Conservation (phyloP, 306 rosid genomes). For the Lathyrus tuberosus region DNA sequence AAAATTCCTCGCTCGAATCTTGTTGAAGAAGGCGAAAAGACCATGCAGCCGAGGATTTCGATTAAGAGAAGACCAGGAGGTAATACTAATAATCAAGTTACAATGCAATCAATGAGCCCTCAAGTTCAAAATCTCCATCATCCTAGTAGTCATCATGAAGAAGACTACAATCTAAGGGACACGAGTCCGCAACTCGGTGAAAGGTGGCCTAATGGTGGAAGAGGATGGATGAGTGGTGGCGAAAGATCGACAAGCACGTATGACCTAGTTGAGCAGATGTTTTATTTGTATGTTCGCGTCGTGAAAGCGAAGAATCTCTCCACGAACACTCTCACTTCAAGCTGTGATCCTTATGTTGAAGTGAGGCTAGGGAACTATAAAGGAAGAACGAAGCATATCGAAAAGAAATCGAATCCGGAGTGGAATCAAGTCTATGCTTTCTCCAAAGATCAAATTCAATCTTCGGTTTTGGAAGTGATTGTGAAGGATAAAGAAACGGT, state of each 20-base stretch:
- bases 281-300: constrained; percentile 75
- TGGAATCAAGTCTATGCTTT: constrained; percentile 96
- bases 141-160: constrained; percentile 48
- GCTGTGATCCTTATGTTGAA: constrained; percentile 91
- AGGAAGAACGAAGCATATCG: constrained; percentile 81
- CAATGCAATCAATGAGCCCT: constrained; percentile 45
- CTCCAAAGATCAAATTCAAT: constrained; percentile 85
- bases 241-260: constrained; percentile 77
- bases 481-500: constrained; percentile 86
- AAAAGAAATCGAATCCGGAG: constrained; percentile 80
- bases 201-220: constrained; percentile 71
- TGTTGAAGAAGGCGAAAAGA: constrained; percentile 51
- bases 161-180: constrained; percentile 63
- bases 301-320: constrained; percentile 85
- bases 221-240: constrained; percentile 69
- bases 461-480: constrained; percentile 76
- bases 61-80: constrained; percentile 63
- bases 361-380: constrained; percentile 87
- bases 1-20: constrained; percentile 66
- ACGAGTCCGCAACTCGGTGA: constrained; percentile 82
- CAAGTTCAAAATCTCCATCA: constrained; percentile 48
- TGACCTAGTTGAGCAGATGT: constrained; percentile 91
- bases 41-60: constrained; percentile 47
- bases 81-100: constrained; percentile 41
- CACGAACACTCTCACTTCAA: constrained; percentile 59